A percentile compares a stretch with the other conserved stretches of the same genome.
These are phyloP conservation scores for Claviceps paspali DNA, from an alignment of 2,329 filamentous ascomycete genomes.

Conservation along the genomic window DNA sequence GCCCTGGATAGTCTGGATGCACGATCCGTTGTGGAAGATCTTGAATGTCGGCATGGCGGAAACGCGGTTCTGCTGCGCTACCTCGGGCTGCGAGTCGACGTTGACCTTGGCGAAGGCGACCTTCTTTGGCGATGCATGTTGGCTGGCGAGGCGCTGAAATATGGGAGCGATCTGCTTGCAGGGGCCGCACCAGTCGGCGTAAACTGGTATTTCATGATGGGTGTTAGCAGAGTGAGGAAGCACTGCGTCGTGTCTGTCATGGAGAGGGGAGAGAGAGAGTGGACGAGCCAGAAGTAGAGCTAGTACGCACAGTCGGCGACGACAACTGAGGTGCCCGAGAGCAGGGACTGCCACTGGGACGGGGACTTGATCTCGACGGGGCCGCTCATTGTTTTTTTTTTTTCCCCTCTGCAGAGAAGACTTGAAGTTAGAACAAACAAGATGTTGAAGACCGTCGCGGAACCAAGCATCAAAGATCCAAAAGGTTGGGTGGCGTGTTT, in stretches of 20 bases:
- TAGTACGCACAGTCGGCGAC: constrained; percentile 70
- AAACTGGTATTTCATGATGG: no score
- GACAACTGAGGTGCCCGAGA: constrained; percentile 62
- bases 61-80: constrained; percentile 55
- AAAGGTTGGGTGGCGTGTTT: constrained; percentile 1
- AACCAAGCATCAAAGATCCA: no score
- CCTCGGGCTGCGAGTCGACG: constrained; percentile 11
- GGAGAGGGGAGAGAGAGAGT: no score
- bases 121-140: constrained; percentile 11
- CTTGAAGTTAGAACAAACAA: no score
- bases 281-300: no score
- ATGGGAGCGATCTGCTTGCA: constrained; percentile 33
- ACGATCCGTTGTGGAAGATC: constrained; percentile 63
- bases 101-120: constrained; percentile 11
- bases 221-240: no score
- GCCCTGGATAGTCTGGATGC: constrained; percentile 64
- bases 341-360: constrained; percentile 55
- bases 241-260: no score
- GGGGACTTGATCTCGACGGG: constrained; percentile 46
- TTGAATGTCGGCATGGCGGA: constrained; percentile 90
- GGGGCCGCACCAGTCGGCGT: constrained; percentile 34
- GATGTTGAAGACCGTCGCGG: no score
- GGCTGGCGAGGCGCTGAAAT: constrained; percentile 32
- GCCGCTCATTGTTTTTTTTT: constrained; percentile 25
- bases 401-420: neutral